Evolutionary conservation across 2,329 filamentous ascomycete species (phyloP).

Genomic region (Arachnomyces sp.): DNA sequence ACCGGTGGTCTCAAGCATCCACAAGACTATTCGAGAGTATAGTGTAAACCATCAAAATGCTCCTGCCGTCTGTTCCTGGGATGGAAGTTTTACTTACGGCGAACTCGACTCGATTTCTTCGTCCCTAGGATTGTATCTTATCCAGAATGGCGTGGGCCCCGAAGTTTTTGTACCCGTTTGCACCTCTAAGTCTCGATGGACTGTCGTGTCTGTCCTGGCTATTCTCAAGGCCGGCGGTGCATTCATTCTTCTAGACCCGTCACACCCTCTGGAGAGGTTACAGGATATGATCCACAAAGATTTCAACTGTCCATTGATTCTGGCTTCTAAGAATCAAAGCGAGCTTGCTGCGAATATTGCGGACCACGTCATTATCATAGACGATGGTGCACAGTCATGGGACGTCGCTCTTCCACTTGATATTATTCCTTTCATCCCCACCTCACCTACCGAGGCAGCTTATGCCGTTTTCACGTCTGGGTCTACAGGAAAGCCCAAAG

Average conservation of each 20-base stretch:
- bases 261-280: constrained; percentile 6
- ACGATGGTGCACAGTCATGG: no score
- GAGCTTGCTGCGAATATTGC: no score
- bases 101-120: not conserved
- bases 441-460: no score
- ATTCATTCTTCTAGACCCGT: constrained; percentile 10
- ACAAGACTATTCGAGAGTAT: not conserved
- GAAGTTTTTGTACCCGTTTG: constrained; percentile 12
- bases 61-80: constrained; percentile 14
- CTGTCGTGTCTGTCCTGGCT: constrained; percentile 9
- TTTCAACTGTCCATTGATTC: no score
- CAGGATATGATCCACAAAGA: not conserved
- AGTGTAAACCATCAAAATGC: not conserved
- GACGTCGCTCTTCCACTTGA: no score
- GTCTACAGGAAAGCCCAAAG: not conserved
- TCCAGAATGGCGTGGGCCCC: not conserved
- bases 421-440: no score
- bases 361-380: no score
- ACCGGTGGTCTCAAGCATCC: not conserved
- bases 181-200: constrained; percentile 11
- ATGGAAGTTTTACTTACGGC: constrained; percentile 9
- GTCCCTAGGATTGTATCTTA: not conserved
- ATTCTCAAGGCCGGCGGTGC: constrained; percentile 14
- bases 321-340: no score
- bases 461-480: no score